Evolutionary conservation across 73 alveolate genomes (phyloP), one percentile per base, ranked within the genome.

Genomic region (Paramecium biaurelia): DNA sequence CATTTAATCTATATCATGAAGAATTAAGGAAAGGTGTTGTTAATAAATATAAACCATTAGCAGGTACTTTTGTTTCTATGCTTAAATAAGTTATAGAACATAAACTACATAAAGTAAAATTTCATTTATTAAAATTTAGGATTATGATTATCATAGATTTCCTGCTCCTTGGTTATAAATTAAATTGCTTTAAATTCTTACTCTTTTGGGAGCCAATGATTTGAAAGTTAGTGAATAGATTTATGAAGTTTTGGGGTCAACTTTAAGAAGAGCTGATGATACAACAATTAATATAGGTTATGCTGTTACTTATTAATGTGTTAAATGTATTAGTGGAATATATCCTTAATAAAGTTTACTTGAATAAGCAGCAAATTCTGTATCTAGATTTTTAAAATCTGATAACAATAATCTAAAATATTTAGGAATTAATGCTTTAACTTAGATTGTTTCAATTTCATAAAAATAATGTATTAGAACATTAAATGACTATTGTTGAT

Each of bases 91-190:
- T 96, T 20, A 92, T 96, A 70, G 99, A 96, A 67, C 99, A 92
- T 93, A 95, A 97, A 93, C 94, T 98, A 82, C 99, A 99, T 28
- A 95, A 98, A 82, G 84, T 63, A 53, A 53, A n/a, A 63, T 12
- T 30, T 10, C 7, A 10, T 12, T n/a, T 7, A 15, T 18, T 18
- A 23, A 8, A 58, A 63, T 12, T 4, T 1, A 63, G 84, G 99
- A 98, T 58, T 98, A 93, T 89, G 99, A 98, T 88, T 98, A 98
- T 93, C 99, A 97, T 86, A 86, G 99, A 88, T 95, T 98, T 85
- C 99, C 99, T 24, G 99, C 99, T 20, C 99, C 99, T n/a, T 98
- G 99, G 99, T 94, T 97, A 86, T 97, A 98, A 93, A 98, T 96
- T 70, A 98, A 96, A 76, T 92, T 98, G 28, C 92, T 98, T 4